phyloP scores from a whole-genome alignment of 768 basidiomycete species.

The Pleurotus citrinopileatus region DNA sequence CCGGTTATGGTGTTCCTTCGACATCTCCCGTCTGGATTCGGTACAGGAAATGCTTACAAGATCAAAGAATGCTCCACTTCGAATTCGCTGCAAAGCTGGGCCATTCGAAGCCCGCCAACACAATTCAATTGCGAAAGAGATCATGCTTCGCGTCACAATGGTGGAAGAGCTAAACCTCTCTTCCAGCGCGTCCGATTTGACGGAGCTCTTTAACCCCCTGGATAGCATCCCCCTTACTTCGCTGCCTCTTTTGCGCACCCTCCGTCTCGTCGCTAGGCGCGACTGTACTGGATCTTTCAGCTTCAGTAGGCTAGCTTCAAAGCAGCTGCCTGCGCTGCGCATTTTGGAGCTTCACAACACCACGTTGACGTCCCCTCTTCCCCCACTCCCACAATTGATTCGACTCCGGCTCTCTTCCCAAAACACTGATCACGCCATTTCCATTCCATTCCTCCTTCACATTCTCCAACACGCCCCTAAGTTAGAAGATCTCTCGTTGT shows the following conservation, averaged over 20 bases:
- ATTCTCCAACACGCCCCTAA: neutral
- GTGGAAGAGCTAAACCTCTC: neutral
- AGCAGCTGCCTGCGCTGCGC: neutral
- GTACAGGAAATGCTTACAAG: neutral
- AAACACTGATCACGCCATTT: neutral
- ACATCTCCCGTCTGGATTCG: neutral
- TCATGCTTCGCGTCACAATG: neutral
- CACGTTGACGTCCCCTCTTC: neutral
- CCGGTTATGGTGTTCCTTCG: neutral
- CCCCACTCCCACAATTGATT: neutral
- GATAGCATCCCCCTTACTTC: neutral
- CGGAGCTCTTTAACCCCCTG: neutral
- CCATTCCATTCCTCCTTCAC: neutral
- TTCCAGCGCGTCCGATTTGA: neutral
- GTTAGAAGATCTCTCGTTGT: neutral
- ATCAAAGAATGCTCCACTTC: neutral
- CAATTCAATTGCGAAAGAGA: neutral
- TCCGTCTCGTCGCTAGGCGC: neutral
- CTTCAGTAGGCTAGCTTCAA: neutral
- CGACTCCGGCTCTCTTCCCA: slow-evolving; percentile 1
- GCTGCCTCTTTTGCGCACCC: neutral
- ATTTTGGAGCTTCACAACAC: neutral
- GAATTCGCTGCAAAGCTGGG: neutral
- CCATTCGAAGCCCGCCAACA: neutral
- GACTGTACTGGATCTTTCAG: neutral